Conservation (phyloP, 2,329 filamentous ascomycete genomes). For the Calonectria naviculata region DNA sequence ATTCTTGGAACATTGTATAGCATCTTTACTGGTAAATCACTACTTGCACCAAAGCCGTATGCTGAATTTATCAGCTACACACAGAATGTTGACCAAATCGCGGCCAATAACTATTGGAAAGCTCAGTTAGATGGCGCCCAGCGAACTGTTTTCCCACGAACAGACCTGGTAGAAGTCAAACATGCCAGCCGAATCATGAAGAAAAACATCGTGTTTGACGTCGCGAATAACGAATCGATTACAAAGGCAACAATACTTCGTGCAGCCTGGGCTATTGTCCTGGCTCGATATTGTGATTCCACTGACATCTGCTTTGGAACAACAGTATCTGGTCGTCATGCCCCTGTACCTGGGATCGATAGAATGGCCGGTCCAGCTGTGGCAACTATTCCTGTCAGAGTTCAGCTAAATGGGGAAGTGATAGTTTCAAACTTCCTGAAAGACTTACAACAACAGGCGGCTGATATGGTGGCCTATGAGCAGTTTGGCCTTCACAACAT, state of each 20-base stretch:
- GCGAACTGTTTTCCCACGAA: conserved; percentile 5
- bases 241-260: conserved; percentile 28
- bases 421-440: conserved; percentile 21
- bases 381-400: conserved; percentile 54
- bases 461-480: conserved; percentile 31
- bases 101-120: neutral
- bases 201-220: conserved; percentile 54
- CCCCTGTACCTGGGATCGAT: conserved; percentile 32
- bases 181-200: conserved; percentile 52
- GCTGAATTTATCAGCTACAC: conserved; percentile 4
- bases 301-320: conserved; percentile 55
- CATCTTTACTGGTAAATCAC: neutral
- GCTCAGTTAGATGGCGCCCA: neutral
- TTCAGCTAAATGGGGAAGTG: conserved; percentile 45
- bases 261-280: conserved; percentile 62
- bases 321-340: conserved; percentile 53
- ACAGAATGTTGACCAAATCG: neutral
- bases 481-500: conserved; percentile 37
- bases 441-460: conserved; percentile 22
- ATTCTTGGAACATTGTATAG: neutral
- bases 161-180: neutral
- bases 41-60: neutral
- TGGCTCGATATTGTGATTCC: conserved; percentile 57
- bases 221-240: neutral
- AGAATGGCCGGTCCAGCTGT: conserved; percentile 45